Evolutionary conservation across 1,284 basidiomycete species (phyloP), one percentile per base, ranked within the genome.

Genomic region (Ceraceosorus guamensis): DNA sequence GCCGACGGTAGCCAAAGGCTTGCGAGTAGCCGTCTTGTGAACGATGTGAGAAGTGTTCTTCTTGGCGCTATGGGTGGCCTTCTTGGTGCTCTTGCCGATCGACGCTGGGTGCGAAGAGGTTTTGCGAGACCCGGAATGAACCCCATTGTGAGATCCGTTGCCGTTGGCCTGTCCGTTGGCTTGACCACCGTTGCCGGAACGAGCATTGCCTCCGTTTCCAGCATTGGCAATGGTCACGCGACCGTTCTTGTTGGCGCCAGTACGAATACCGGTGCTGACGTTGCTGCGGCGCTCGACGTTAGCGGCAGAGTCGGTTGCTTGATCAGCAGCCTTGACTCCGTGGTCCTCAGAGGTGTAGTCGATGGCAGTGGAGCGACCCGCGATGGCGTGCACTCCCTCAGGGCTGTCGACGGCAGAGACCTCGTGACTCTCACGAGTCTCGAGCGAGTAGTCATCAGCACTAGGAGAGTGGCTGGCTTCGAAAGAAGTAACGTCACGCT

Each of bases 191-290:
- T 32, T 37, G 48, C 48, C 51, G 24, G 37, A 44, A 18, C 18
- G 30, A 4, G 51, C 51, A 33, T 52, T 24, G 41, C 51, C 51
- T 24, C 51, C 51, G 44, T 52, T 52, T 11, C 51, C 51, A 31
- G 41, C 51, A n/a, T 39, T 52, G n/a, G 51, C 51, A 33, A 52
- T 18, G 41, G 41, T 52, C 6, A 52, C 51, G 2, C 51, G 51
- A 33, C 51, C 51, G 14, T 52, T 18, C 16, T 37, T 18, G 51
- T 8, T 32, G 11, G 13, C 24, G 18, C 51, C 51, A 30, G 39
- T 30, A 24, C 34, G 33, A 50, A 37, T 37, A 35, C 44, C 30
- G 32, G 34, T 37, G 49, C 39, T 50, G 5, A 8, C n/a, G 37
- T n/a, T 41, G 37, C 37, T 41, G 37, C 37, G 37, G 37, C 37